Conservation (phyloP, 2,329 filamentous ascomycete genomes). For the Beauveria pseudobassiana region DNA sequence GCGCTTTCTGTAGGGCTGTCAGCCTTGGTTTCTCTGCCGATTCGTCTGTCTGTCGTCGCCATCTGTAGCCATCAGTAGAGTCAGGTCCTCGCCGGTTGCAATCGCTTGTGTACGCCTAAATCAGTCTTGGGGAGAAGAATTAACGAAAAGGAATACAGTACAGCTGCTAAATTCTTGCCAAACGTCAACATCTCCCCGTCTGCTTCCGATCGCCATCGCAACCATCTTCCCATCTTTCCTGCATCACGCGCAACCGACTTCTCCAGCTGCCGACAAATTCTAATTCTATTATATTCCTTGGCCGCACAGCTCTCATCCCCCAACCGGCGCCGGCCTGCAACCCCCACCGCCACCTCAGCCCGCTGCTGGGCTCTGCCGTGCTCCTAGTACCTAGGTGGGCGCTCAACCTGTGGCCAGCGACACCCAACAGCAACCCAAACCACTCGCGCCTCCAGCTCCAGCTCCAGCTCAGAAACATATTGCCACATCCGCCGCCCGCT, state of each 20-base stretch:
- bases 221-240: not conserved
- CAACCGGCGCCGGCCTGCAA: not conserved
- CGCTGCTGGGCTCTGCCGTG: conserved; percentile 4
- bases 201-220: not conserved
- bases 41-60: too few species aligned
- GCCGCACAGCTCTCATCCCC: not conserved
- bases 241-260: not conserved
- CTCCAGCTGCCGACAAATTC: not conserved
- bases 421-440: conserved; percentile 1
- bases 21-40: not conserved
- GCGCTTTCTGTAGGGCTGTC: not conserved
- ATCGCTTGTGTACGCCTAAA: not conserved
- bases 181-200: not conserved
- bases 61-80: too few species aligned
- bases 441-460: not conserved
- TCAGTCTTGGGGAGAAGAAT: not conserved
- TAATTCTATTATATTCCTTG: not conserved
- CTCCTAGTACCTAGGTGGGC: not conserved
- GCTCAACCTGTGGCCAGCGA: not conserved
- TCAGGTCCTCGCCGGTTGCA: not conserved
- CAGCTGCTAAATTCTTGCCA: not conserved
- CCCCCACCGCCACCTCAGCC: conserved; percentile 10
- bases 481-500: not conserved
- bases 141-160: not conserved
- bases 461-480: too few species aligned